Evolutionary conservation across 2,329 filamentous ascomycete species (phyloP).

Genomic region (Trichoderma sp.): DNA sequence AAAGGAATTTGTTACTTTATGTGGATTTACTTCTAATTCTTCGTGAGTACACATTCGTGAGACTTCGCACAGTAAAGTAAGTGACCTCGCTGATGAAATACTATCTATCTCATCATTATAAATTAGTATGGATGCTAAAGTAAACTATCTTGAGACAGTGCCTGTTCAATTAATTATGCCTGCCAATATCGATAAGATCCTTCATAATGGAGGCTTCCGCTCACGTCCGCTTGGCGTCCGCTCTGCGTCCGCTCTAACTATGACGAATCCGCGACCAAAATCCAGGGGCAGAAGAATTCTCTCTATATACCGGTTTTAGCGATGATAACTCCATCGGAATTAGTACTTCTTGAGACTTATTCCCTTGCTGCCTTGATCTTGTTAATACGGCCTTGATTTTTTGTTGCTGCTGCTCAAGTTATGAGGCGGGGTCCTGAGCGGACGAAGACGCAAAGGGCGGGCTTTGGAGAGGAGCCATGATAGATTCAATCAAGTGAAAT

Average conservation of each 20-base stretch:
- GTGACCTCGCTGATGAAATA: not conserved
- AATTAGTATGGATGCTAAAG: not conserved
- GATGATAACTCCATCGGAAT: not conserved
- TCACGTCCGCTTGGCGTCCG: not conserved
- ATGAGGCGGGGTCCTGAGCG: not conserved
- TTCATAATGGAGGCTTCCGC: not conserved
- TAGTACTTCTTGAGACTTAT: not conserved
- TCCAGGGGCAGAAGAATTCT: not conserved
- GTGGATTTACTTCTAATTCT: not conserved
- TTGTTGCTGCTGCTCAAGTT: not conserved
- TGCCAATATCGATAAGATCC: not conserved
- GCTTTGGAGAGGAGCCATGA: too few species aligned
- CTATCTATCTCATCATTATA: not conserved
- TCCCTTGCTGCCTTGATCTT: not conserved
- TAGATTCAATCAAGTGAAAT: not conserved
- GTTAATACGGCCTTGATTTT: not conserved
- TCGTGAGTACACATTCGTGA: not conserved
- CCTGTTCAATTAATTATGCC: not conserved
- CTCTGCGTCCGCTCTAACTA: not conserved
- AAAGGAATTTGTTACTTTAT: not conserved
- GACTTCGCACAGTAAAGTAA: too few species aligned
- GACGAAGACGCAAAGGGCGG: not conserved
- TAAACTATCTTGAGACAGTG: not conserved
- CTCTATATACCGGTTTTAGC: not conserved
- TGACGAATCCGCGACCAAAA: not conserved